These are phyloP conservation scores for Orbilia blumenaviensis DNA, from an alignment of 2,329 filamentous ascomycete genomes.

Conservation along the genomic window DNA sequence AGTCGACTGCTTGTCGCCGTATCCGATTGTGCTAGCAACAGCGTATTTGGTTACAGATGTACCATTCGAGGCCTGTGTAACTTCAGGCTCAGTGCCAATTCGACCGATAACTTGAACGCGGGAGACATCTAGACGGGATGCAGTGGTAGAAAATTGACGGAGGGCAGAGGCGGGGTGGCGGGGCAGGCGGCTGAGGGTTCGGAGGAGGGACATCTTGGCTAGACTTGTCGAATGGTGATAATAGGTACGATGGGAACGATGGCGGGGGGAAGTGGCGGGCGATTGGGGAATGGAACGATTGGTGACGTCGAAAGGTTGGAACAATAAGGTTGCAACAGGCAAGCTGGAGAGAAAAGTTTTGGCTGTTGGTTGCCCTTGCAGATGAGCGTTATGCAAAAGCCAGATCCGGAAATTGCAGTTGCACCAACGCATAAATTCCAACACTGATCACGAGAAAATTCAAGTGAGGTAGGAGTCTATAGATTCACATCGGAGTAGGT, in stretches of 20 bases:
- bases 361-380: constrained; percentile 22
- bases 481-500: neutral
- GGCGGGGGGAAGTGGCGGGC: neutral
- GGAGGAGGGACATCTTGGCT: constrained; percentile 38
- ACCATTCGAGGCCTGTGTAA: constrained; percentile 74
- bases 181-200: constrained; percentile 33
- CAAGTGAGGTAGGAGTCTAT: neutral
- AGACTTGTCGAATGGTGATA: neutral
- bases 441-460: neutral
- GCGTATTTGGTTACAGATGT: constrained; percentile 79
- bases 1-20: constrained; percentile 62
- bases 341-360: constrained; percentile 28
- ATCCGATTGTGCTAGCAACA: constrained; percentile 64
- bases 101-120: constrained; percentile 88
- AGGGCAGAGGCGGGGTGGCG: constrained; percentile 57
- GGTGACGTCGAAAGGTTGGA: neutral
- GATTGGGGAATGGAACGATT: neutral
- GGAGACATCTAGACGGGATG: constrained; percentile 71
- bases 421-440: constrained; percentile 29
- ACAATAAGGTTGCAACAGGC: neutral
- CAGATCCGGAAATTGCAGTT: constrained; percentile 26
- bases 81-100: constrained; percentile 80
- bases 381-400: constrained; percentile 4
- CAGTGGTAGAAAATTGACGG: constrained; percentile 79
- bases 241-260: neutral